Evolutionary conservation across 2,329 filamentous ascomycete genomes (phyloP), one percentile per base, ranked within the genome.

Genomic region (Echinosphaeria canescens): DNA sequence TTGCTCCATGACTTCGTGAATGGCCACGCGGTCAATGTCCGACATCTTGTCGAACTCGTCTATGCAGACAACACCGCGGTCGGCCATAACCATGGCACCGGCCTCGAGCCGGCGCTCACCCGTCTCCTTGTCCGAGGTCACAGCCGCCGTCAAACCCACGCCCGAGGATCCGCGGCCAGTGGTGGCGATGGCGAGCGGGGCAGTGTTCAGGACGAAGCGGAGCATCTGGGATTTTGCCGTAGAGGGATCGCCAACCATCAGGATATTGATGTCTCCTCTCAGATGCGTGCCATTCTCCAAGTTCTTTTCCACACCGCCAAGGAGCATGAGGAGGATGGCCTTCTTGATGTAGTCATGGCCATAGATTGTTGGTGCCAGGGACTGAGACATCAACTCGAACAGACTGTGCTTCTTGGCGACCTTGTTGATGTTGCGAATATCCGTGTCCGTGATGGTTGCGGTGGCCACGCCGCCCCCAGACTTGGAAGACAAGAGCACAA

Each of bases 41-140:
- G 82, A 93, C 88, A 98, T 98, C 51, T 98, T 98, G 56, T 98
- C 88, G 38, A 98, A 98, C 43, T 98, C 88, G 46, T 98, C 88
- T 37, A 98, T 98, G 55, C 88, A 98, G 18, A 98, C 88, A 9
- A 98, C 85, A 38, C 88, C 88, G 34, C 88, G 75, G 47, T 98
- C 88, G 34, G 73, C 88, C 42, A 98, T 79, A 32, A 98, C 88
- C 88, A 98, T 98, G 35, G 88, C 88, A 64, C 88, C 88, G 11
- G 88, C 88, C 51, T 98, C 88, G 1, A 98, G 63, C 36, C 88
- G 70, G 36, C 88, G 69, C 47, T 98, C 88, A 31, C 88, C 88
- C 2, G 88, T 98, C 49, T 98, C 88, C 47, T 95, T 95, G 49
- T 98, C 88, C 1, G 79, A 74, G 1, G 88, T 95, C 14, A 98